These are phyloP conservation scores for Zopfochytrium polystomum DNA, from an alignment of 371 early-diverging fungal species.

Conservation along the genomic window DNA sequence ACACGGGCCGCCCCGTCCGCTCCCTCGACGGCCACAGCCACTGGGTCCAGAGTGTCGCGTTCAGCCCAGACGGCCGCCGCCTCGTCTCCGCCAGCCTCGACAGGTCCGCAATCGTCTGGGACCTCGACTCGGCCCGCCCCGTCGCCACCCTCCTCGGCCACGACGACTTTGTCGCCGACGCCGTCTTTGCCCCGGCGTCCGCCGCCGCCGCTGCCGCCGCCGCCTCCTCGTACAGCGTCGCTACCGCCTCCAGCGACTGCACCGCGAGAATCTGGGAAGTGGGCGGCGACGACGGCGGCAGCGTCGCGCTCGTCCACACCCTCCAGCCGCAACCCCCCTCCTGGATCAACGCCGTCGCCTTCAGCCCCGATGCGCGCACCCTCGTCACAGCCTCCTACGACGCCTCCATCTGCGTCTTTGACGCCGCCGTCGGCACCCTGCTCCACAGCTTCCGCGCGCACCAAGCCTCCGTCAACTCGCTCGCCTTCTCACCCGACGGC, in stretches of 20 bases:
- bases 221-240: no score
- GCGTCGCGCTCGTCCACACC: neutral
- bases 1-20: slow-evolving; percentile 60
- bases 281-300: no score
- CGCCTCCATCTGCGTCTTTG: slow-evolving; percentile 13
- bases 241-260: no score
- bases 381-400: slow-evolving; percentile 18
- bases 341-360: neutral
- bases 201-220: no score
- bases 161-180: no score
- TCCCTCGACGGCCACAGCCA: slow-evolving; percentile 88
- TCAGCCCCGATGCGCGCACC: neutral
- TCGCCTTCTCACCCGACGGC: slow-evolving; percentile 7
- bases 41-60: slow-evolving; percentile 87
- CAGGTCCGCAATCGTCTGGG: no score
- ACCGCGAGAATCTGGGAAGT: no score
- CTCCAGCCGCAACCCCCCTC: no score
- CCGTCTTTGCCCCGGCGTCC: no score
- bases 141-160: no score
- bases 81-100: slow-evolving; percentile 85
- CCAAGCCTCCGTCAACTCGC: slow-evolving; percentile 1
- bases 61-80: slow-evolving; percentile 80
- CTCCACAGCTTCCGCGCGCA: slow-evolving; percentile 17
- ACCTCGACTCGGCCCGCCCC: no score
- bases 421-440: no score